phyloP scores from a whole-genome alignment of 1,284 basidiomycete genomes.

The Ustilago trichophora region DNA sequence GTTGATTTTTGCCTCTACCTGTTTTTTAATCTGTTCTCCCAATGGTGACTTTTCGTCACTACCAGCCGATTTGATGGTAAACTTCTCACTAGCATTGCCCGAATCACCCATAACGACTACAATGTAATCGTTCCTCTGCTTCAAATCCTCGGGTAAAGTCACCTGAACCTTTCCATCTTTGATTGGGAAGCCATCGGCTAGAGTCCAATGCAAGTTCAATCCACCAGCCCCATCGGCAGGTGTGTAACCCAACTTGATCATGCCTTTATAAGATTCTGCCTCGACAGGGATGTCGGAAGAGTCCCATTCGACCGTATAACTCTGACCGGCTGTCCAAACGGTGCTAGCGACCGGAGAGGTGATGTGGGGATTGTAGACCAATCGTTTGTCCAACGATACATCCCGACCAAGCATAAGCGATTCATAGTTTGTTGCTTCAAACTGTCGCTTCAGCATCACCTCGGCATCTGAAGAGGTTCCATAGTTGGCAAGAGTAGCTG shows the following conservation, averaged over 20 bases:
- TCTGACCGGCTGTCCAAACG: constrained; percentile 33
- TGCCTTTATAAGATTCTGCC: constrained; percentile 12
- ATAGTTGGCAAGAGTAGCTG: constrained; percentile 12
- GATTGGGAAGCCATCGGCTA: constrained; percentile 32
- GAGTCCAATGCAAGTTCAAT: constrained; percentile 32
- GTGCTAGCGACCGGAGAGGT: constrained; percentile 18
- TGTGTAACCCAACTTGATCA: constrained; percentile 42
- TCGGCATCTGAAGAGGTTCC: constrained; percentile 16
- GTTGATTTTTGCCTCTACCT: too few relatives aligned
- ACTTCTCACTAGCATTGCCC: constrained; percentile 33
- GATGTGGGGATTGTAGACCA: constrained; percentile 49
- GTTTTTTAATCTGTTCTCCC: too few relatives aligned
- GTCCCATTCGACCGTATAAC: constrained; percentile 33
- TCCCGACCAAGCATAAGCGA: constrained; percentile 18
- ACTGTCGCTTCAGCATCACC: constrained; percentile 41
- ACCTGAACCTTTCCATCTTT: constrained; percentile 13
- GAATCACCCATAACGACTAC: constrained; percentile 46
- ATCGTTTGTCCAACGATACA: constrained; percentile 20
- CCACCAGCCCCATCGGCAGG: constrained; percentile 40
- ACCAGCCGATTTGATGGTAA: constrained; percentile 19
- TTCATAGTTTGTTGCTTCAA: constrained; percentile 19
- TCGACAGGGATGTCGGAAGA: constrained; percentile 27
- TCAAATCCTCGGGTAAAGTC: constrained; percentile 27
- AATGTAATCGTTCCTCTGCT: constrained; percentile 31
- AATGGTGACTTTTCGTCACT: too few relatives aligned